Conservation (phyloP, 2,329 filamentous ascomycete species). For the Curvularia spicifera region DNA sequence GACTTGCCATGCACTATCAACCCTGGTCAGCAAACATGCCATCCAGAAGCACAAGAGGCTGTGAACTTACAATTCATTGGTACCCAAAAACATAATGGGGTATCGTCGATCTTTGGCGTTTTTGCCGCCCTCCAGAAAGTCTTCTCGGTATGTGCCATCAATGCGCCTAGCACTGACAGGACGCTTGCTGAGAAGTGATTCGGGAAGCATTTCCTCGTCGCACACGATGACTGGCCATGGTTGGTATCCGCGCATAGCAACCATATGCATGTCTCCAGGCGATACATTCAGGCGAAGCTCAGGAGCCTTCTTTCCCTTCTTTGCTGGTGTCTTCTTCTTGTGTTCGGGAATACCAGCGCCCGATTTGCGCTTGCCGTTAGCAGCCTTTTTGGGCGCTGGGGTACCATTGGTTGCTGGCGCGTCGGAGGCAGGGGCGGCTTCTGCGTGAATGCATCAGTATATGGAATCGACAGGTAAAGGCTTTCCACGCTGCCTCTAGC, state of each 20-base stretch:
- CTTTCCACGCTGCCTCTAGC: slow-evolving; percentile 4
- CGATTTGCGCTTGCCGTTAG: slow-evolving; percentile 71
- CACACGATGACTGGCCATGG: slow-evolving; percentile 94
- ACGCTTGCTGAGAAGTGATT: slow-evolving; percentile 74
- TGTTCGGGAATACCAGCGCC: slow-evolving; percentile 66
- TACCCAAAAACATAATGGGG: slow-evolving; percentile 92
- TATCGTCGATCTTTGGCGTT: slow-evolving; percentile 84
- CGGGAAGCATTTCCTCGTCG: slow-evolving; percentile 91
- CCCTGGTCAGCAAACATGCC: slow-evolving; percentile 14
- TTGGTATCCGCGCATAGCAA: slow-evolving; percentile 92
- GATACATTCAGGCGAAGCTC: slow-evolving; percentile 75
- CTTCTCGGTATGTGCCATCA: slow-evolving; percentile 86
- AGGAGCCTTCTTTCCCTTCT: slow-evolving; percentile 80
- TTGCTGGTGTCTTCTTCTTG: slow-evolving; percentile 75
- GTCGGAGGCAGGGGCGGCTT: slow-evolving; percentile 48
- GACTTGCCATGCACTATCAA: slow-evolving; percentile 80
- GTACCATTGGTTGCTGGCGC: slow-evolving; percentile 57
- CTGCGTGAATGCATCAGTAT: slow-evolving; percentile 31
- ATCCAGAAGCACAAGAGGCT: background rate
- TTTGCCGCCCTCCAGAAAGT: slow-evolving; percentile 87
- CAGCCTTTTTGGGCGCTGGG: slow-evolving; percentile 49
- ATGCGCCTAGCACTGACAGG: slow-evolving; percentile 82
- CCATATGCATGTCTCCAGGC: slow-evolving; percentile 90
- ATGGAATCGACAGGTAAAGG: background rate
- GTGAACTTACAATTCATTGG: slow-evolving; percentile 91